Evolutionary conservation across 768 basidiomycete species (phyloP).

Genomic region (Boletales sp.): DNA sequence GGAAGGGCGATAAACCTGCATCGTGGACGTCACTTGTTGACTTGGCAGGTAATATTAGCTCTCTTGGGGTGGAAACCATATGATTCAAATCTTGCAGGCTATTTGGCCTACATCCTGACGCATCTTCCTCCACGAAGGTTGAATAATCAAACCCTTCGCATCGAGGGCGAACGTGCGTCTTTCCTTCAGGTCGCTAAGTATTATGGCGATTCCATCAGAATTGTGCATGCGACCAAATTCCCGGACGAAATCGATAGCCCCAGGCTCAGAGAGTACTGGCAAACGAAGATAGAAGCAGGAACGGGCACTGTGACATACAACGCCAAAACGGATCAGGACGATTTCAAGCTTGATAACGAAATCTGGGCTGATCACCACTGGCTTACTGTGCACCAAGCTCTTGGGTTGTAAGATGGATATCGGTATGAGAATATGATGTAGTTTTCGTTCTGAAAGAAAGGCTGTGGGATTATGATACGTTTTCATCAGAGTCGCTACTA

Average conservation of each 20-base stretch:
- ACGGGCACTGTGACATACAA: too few species aligned
- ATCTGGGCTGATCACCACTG: constrained; percentile 15
- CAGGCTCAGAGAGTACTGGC: constrained; percentile 11
- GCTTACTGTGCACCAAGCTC: background rate
- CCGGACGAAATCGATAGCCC: constrained; percentile 7
- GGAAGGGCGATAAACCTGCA: constrained; percentile 14
- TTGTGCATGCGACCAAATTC: constrained; percentile 3
- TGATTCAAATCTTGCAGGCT: constrained; percentile 4
- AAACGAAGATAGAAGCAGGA: constrained; percentile 9
- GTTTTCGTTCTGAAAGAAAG: too few species aligned
- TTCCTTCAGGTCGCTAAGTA: constrained; percentile 6
- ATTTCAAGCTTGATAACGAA: constrained; percentile 21
- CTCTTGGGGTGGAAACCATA: too few species aligned
- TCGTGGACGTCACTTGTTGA: constrained; percentile 23
- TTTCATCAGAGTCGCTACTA: too few species aligned
- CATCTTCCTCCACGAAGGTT: constrained; percentile 8
- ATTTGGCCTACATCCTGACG: constrained; percentile 21
- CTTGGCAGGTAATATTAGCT: too few species aligned
- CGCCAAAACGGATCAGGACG: constrained; percentile 8
- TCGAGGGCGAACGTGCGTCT: constrained; percentile 10
- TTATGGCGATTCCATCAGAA: constrained; percentile 8
- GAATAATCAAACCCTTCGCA: constrained; percentile 11
- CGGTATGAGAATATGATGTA: too few species aligned
- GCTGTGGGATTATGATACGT: too few species aligned
- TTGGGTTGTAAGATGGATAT: too few species aligned